Evolutionary conservation across 345 rosid genomes (phyloP), one percentile per base, ranked within the genome.

Genomic region (Physaria fendleri): DNA sequence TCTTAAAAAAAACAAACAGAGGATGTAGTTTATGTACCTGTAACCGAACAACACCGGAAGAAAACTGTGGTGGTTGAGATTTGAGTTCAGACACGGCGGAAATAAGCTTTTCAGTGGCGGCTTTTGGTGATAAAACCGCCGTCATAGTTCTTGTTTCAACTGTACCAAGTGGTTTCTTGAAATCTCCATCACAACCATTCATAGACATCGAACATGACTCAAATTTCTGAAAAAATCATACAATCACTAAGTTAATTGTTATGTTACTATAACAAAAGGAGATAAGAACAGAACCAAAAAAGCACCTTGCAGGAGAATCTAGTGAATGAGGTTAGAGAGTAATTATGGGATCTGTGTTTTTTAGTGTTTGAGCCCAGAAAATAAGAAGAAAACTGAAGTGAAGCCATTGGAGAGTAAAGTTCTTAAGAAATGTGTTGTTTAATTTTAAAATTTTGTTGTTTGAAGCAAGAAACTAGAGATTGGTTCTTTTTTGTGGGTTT

Each of bases 171-270:
- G n/a, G n/a, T n/a, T n/a, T 8, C 40, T 33, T 65, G 13, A 79
- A 70, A n/a, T n/a, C n/a, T n/a, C n/a, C n/a, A n/a, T n/a, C 68
- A 74, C 96, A 83, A 9, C 97, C 97, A 68, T 85, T 90, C 98
- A 88, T 87, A 35, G 87, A 82, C 50, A 82, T 22, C 1, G 79
- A 70, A 48, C 74, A 70, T n/a, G 54, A 30, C 69, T 23, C 43
- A 11, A 16, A 6, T 45, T 25, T 70, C 74, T 70, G 64, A 42
- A 16, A 33, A n/a, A n/a, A n/a, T 29, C 33, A 16, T 46, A 34
- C 35, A 22, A 29, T 1, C 13, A 44, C 9, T n/a, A 8, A 35
- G 3, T 44, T 20, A 35, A 14, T 15, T 11, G 3, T 32, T 3
- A n/a, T n/a, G n/a, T n/a, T 35, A 6, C 37, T 46, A n/a, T n/a